Conservation (phyloP, 2,329 filamentous ascomycete genomes). For the Teratosphaeria viscida region DNA sequence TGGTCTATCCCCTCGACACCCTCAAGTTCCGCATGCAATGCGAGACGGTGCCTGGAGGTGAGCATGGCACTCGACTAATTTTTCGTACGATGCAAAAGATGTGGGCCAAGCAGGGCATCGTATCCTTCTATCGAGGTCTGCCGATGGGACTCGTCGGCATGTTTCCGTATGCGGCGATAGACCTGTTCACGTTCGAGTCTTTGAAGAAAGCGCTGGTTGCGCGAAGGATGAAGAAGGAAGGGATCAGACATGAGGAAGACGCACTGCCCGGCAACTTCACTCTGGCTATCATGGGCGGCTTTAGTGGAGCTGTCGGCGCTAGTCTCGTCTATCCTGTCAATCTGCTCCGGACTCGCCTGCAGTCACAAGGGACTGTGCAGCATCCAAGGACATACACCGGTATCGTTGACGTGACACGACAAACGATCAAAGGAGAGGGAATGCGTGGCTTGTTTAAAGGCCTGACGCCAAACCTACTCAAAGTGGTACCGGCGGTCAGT, state of each 20-base stretch:
- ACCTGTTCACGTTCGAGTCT: conserved; percentile 90
- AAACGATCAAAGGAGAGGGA: conserved; percentile 76
- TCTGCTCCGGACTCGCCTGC: conserved; percentile 70
- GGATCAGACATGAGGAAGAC: conserved; percentile 74
- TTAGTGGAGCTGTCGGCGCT: conserved; percentile 83
- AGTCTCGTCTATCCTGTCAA: conserved; percentile 94
- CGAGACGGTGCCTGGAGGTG: conserved; percentile 77
- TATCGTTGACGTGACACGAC: conserved; percentile 76
- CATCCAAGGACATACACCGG: conserved; percentile 85
- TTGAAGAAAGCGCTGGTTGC: conserved; percentile 65
- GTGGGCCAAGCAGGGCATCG: conserved; percentile 63
- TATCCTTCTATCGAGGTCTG: conserved; percentile 78
- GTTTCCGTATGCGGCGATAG: conserved; percentile 96
- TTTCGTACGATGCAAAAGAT: conserved; percentile 76
- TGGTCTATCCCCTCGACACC: conserved; percentile 87
- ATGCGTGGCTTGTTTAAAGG: conserved; percentile 85
- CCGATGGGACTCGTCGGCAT: conserved; percentile 91
- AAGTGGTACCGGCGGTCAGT: conserved; percentile 89
- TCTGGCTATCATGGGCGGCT: conserved; percentile 80
- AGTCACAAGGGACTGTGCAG: conserved; percentile 88
- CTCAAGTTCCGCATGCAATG: conserved; percentile 85
- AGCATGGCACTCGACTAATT: conserved; percentile 74
- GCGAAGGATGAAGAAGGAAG: conserved; percentile 57
- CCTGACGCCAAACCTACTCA: conserved; percentile 85
- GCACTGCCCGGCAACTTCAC: conserved; percentile 65